Conservation (phyloP, 768 basidiomycete species). For the Jaapia argillacea region DNA sequence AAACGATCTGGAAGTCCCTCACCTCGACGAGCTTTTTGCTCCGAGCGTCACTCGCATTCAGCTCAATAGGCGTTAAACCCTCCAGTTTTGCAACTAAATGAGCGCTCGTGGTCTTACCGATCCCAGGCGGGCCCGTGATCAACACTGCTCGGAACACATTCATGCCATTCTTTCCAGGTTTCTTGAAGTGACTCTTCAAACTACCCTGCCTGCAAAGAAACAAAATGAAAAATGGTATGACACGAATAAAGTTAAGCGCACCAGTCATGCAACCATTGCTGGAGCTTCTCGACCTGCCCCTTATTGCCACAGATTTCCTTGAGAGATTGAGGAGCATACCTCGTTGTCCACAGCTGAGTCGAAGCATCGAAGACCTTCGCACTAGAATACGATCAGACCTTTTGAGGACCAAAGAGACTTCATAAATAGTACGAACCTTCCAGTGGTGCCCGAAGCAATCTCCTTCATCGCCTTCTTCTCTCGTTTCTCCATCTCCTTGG, state of each 20-base stretch:
- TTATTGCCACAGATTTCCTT: constrained; percentile 98
- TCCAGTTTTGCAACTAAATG: constrained; percentile 87
- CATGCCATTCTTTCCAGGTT: constrained; percentile 87
- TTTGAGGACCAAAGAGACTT: background rate
- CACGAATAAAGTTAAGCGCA: constrained; percentile 20
- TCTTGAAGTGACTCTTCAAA: constrained; percentile 75
- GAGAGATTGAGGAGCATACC: constrained; percentile 81
- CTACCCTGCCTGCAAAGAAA: constrained; percentile 51
- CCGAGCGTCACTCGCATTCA: constrained; percentile 92
- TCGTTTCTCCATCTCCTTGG: constrained; percentile 68
- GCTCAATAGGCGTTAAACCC: constrained; percentile 87
- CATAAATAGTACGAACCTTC: constrained; percentile 12
- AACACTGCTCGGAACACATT: constrained; percentile 80
- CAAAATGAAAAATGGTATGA: background rate
- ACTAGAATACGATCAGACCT: constrained; percentile 8
- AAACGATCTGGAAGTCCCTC: constrained; percentile 7
- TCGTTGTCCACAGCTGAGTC: constrained; percentile 86
- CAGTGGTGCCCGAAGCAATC: constrained; percentile 7
- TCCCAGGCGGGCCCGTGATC: constrained; percentile 91
- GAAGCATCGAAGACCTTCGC: constrained; percentile 30
- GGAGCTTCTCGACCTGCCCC: constrained; percentile 78
- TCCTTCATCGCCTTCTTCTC: constrained; percentile 36
- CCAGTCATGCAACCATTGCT: constrained; percentile 85
- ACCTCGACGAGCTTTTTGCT: constrained; percentile 98
- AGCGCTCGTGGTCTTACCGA: constrained; percentile 95